Conservation (phyloP, 148 eudicot species). For the Rhododendron ferrugineum region DNA sequence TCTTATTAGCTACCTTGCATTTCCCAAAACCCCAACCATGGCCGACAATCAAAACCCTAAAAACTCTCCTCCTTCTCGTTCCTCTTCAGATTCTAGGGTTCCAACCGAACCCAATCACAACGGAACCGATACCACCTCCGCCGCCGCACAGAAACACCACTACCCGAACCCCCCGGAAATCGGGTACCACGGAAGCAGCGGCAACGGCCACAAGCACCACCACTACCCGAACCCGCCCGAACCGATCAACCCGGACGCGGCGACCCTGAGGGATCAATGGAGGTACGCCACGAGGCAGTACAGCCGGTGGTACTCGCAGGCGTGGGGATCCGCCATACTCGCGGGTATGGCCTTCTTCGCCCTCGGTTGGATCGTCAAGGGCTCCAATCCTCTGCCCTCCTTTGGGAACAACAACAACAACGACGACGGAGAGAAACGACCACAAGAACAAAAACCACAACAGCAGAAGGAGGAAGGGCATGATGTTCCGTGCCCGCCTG, state of each 20-base stretch:
- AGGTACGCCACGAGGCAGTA: slow-evolving; percentile 73
- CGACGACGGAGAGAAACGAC: no score
- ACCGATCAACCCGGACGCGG: slow-evolving; percentile 33
- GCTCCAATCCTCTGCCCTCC: slow-evolving; percentile 77
- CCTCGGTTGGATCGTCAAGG: slow-evolving; percentile 89
- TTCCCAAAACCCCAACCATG: slow-evolving; percentile 15
- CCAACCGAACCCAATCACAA: slow-evolving; percentile 11
- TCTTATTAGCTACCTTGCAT: neutral
- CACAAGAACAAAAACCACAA: neutral
- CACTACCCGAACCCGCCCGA: slow-evolving; percentile 66
- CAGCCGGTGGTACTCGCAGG: slow-evolving; percentile 90
- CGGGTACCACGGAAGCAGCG: slow-evolving; percentile 7
- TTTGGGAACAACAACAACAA: neutral
- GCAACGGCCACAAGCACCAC: slow-evolving; percentile 8
- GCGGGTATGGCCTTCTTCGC: slow-evolving; percentile 92
- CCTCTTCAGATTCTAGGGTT: slow-evolving; percentile 11
- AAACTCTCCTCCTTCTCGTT: neutral
- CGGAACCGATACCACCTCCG: neutral
- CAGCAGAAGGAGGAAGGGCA: neutral
- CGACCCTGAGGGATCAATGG: slow-evolving; percentile 82
- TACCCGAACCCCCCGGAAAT: slow-evolving; percentile 60
- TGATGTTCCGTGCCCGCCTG: neutral
- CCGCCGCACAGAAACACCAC: slow-evolving; percentile 8
- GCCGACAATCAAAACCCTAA: slow-evolving; percentile 23
- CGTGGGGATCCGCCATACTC: slow-evolving; percentile 97